Evolutionary conservation across 179 eudicot genomes (phyloP).

Genomic region (Beta lomatogona): DNA sequence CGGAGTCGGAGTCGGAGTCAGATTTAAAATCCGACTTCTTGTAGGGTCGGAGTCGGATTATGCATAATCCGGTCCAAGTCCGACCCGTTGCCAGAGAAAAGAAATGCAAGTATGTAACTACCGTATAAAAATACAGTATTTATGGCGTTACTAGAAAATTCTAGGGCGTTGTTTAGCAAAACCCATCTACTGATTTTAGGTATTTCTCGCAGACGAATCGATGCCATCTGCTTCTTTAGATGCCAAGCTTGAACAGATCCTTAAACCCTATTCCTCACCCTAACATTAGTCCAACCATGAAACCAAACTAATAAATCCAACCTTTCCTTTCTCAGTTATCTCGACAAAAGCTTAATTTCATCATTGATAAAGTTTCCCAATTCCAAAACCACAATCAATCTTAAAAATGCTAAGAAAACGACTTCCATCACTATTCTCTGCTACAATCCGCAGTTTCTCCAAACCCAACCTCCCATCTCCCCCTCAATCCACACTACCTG

Average conservation of each 20-base stretch:
- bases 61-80: too few species aligned
- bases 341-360: not conserved
- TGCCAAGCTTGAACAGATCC: not conserved
- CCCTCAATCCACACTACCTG: not conserved
- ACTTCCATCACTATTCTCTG: constrained; percentile 33
- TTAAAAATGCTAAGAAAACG: constrained; percentile 43
- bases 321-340: not conserved
- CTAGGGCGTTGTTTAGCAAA: too few species aligned
- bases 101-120: too few species aligned
- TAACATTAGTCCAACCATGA: not conserved
- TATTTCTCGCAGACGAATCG: too few species aligned
- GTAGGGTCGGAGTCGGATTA: too few species aligned
- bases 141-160: too few species aligned
- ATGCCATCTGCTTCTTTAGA: too few species aligned
- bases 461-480: constrained; percentile 24
- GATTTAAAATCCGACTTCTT: too few species aligned
- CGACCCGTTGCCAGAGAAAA: too few species aligned
- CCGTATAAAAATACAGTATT: too few species aligned
- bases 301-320: not conserved
- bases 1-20: too few species aligned
- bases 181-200: too few species aligned
- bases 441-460: constrained; percentile 28
- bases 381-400: constrained; percentile 2
- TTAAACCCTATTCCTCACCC: not conserved
- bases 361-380: not conserved